Base-by-base conservation (phyloP, 305 asterid genomes). In the Striga hermonthica region DNA sequence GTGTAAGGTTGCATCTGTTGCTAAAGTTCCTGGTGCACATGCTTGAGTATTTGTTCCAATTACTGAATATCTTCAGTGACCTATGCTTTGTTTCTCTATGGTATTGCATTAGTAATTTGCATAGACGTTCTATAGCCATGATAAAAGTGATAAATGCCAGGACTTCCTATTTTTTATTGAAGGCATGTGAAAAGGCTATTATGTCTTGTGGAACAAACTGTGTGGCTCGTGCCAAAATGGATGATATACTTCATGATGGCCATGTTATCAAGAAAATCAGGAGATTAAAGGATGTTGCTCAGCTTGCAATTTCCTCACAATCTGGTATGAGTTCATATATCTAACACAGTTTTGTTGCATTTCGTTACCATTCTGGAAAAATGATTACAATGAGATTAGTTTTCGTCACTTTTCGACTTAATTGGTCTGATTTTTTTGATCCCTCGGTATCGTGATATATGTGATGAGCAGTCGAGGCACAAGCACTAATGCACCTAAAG, bases 121-220 rank as follows among this genome's bases (percentile, higher is more conserved):
- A 22, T 22, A 22, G 31, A 22, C 31, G 31, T 22, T 22, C 31
- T 22, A 22, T 22, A 22, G 31, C 31, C 31, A 22, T 22, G 31
- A 22, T 22, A 22, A 22, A 22, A 22, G 31, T 22, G 31, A 22
- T 22, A 22, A 22, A 22, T 22, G 31, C 31, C 66, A 34, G 57
- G 62, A 52, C 60, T n/a, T 60, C 15, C 41, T 64, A 39, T 68
- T 38, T 59, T 69, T 66, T 34, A 47, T 63, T 59, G 62, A 71
- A 91, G 96, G 92, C 92, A 71, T 91, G 92, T 72, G 90, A 86
- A 63, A 91, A 81, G 72, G 95, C 91, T 15, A 22, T 22, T 22
- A 22, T 59, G 60, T 74, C 78, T 80, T 55, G 70, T 60, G 73
- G 77, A 43, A 57, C 15, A 48, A 72, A 70, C 53, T 43, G 31